Base-by-base conservation (phyloP, 2,329 filamentous ascomycete genomes). In the Fusarium subglutinans region DNA sequence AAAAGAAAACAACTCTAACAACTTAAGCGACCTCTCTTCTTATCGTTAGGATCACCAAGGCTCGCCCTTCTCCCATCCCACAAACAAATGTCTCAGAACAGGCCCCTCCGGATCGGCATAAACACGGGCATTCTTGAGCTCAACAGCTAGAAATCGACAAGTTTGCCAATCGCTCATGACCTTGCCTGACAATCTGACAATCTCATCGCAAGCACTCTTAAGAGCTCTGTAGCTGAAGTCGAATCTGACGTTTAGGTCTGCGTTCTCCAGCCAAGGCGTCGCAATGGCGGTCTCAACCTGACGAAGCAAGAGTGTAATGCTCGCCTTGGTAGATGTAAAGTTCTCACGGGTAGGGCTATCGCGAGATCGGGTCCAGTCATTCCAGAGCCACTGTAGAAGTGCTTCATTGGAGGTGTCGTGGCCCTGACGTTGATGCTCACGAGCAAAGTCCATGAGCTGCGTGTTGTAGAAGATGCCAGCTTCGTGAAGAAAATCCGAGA, bases 111-210 rank as follows among this genome's bases (percentile, higher is more conserved):
- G 72, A 43, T 68, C 55, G 11, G 73, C 65, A 63, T 73, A 73
- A 33, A 24, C 37, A 37, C 43, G 43, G 14, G 73, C 72, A 38
- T 55, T 72, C 38, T 63, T 55, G 48, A 74, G 43, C 64, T 74
- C 72, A 35, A 62, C 68, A 26, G 63, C 60, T 60, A 74, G 24
- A 20, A 74, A 74, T 35, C 38, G 59, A 51, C 72, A 74, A n/a
- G 70, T 48, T 58, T 71, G 56, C 71, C 71, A 72, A 33, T 74
- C 68, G 26, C 20, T 26, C 54, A 37, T 58, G 15, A 71, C 70
- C 41, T 50, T 63, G 12, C 24, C 44, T n/a, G 71, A 59, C 66
- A 73, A 28, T 40, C 70, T 66, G 28, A 54, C 24, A 43, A 70
- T 53, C 54, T 73, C 71, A 3, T 26, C 41, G 18, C 70, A 73